phyloP scores from a whole-genome alignment of 768 basidiomycete genomes.

The Rhodotorula kratochvilovae region DNA sequence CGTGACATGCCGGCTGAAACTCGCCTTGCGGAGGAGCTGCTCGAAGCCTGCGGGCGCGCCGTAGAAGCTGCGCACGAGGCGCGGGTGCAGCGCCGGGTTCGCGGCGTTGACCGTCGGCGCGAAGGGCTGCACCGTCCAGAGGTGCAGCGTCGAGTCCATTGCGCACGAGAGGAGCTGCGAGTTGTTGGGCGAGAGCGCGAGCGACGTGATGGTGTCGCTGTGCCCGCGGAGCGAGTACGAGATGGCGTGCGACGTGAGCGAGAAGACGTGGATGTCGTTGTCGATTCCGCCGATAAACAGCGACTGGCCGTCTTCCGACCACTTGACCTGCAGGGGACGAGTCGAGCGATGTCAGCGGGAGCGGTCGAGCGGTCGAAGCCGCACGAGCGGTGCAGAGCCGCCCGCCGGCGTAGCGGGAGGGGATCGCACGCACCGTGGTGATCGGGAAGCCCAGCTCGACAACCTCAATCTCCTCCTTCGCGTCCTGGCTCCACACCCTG shows the following conservation, averaged over 20 bases:
- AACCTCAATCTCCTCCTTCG: slow-evolving; percentile 73
- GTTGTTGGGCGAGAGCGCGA: slow-evolving; percentile 85
- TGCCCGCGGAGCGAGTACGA: slow-evolving; percentile 78
- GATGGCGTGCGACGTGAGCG: slow-evolving; percentile 53
- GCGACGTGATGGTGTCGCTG: slow-evolving; percentile 85
- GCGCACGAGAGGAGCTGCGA: slow-evolving; percentile 83
- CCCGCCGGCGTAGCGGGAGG: too few relatives aligned
- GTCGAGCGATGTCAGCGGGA: background rate
- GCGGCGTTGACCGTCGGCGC: slow-evolving; percentile 74
- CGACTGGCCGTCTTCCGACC: slow-evolving; percentile 68
- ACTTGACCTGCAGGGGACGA: slow-evolving; percentile 57
- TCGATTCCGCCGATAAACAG: slow-evolving; percentile 90
- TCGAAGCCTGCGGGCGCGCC: slow-evolving; percentile 96
- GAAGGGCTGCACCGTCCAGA: slow-evolving; percentile 92
- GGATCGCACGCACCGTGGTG: slow-evolving; percentile 56
- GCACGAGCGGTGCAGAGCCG: background rate
- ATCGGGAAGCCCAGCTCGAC: slow-evolving; percentile 77
- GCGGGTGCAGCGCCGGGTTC: slow-evolving; percentile 56
- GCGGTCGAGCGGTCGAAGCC: too few relatives aligned
- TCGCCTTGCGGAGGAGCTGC: slow-evolving; percentile 70
- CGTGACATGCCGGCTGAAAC: slow-evolving; percentile 56
- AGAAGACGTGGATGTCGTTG: slow-evolving; percentile 82
- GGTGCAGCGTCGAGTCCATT: slow-evolving; percentile 78
- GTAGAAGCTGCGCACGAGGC: slow-evolving; percentile 39
- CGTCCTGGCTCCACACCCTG: slow-evolving; percentile 76